Evolutionary conservation across 768 basidiomycete genomes (phyloP), one percentile per base, ranked within the genome.

Genomic region (Naematelia aurantialba): DNA sequence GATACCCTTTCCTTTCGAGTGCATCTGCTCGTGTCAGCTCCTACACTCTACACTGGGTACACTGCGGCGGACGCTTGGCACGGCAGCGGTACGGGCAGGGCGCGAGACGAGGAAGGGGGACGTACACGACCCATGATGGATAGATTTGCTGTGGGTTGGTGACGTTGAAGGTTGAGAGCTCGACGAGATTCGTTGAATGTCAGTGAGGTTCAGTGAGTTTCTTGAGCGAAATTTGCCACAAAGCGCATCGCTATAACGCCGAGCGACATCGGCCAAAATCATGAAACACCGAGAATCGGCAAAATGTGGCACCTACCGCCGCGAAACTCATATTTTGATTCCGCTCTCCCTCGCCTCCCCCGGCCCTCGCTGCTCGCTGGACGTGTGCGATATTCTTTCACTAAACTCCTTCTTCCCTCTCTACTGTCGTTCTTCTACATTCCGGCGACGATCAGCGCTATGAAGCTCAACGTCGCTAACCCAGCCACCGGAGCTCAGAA

Each of bases 1-100:
- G 84, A 98, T 96, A 85, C 93, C 94, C 91, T 98, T 98, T 81
- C 91, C 91, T 81, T 92, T 91, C 85, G 92, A 92, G 85, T 98
- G 94, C 91, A 96, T 92, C 78, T 92, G 91, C 21, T n/a, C 2
- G 24, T 19, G 39, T 57, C 52, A 58, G 61, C 51, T 8, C 17
- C 34, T 39, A 39, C 17, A 39, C 34, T 17, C 34, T 39, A 39
- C 8, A 39, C n/a, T n/a, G n/a, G n/a, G n/a, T n/a, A n/a, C n/a
- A n/a, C n/a, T n/a, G n/a, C n/a, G n/a, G n/a, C n/a, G n/a, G n/a
- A n/a, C n/a, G n/a, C n/a, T n/a, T n/a, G n/a, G n/a, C n/a, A n/a
- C n/a, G n/a, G n/a, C n/a, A n/a, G n/a, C n/a, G n/a, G n/a, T n/a
- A n/a, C n/a, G n/a, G n/a, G n/a, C n/a, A n/a, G n/a, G n/a, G n/a